Evolutionary conservation across 2,329 filamentous ascomycete genomes (phyloP).

Genomic region (Venturia nashicola): DNA sequence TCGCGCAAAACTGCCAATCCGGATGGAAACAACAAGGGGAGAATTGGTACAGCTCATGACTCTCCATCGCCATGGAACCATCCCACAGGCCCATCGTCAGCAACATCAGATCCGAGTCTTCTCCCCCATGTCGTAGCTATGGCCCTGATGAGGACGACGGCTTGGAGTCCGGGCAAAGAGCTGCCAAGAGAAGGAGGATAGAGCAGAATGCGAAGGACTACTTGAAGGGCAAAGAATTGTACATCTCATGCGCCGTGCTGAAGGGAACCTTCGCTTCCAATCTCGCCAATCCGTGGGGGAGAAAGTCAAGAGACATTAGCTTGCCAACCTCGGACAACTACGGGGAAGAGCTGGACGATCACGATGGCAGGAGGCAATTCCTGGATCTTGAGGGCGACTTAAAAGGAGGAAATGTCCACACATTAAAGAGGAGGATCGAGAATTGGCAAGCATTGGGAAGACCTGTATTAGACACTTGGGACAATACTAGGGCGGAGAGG

Average conservation of each 20-base stretch:
- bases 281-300: slow-evolving; percentile 26
- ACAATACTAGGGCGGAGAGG: slow-evolving; percentile 4
- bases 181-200: slow-evolving; percentile 42
- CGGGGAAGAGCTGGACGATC: neutral
- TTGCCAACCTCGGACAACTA: neutral
- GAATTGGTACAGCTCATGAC: neutral
- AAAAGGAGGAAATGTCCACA: neutral
- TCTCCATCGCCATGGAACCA: neutral
- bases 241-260: slow-evolving; percentile 48
- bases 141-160: slow-evolving; percentile 48
- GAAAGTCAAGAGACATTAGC: neutral
- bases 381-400: neutral
- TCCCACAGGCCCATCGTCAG: neutral
- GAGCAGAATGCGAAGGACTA: slow-evolving; percentile 48
- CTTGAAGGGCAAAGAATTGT: slow-evolving; percentile 42
- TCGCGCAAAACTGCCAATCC: neutral
- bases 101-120: slow-evolving; percentile 14
- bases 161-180: slow-evolving; percentile 34
- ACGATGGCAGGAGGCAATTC: neutral
- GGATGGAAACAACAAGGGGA: neutral
- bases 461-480: neutral
- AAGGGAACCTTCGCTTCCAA: slow-evolving; percentile 45
- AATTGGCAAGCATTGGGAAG: neutral
- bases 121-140: slow-evolving; percentile 35
- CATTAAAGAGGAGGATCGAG: neutral